Evolutionary conservation across 148 eudicot genomes (phyloP).

Genomic region (Heliosperma pusillum): DNA sequence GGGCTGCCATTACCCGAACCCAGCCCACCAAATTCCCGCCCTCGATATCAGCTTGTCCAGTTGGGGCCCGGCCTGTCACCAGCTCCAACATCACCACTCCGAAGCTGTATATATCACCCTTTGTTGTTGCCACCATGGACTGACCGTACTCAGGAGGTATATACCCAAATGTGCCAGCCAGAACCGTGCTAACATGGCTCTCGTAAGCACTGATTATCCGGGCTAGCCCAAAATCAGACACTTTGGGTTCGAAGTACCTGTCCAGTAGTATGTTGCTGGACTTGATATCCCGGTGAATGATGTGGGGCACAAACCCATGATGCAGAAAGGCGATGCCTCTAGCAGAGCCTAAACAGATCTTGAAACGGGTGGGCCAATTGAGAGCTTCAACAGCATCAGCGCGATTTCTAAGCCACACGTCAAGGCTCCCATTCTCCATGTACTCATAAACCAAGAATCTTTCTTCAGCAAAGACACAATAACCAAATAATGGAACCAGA

Average conservation of each 20-base stretch:
- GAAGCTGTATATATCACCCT: constrained; percentile 85
- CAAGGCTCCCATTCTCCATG: constrained; percentile 95
- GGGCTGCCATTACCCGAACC: constrained; percentile 65
- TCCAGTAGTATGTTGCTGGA: constrained; percentile 85
- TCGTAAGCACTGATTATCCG: constrained; percentile 91
- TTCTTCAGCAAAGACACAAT: constrained; percentile 74
- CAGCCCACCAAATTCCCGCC: constrained; percentile 97
- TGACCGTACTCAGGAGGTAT: constrained; percentile 95
- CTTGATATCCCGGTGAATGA: constrained; percentile 88
- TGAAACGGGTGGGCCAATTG: constrained; percentile 86
- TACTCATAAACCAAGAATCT: constrained; percentile 83
- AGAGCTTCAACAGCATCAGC: constrained; percentile 77
- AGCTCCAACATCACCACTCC: constrained; percentile 97
- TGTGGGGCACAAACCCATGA: constrained; percentile 90
- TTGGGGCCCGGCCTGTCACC: constrained; percentile 73
- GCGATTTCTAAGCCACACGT: constrained; percentile 75
- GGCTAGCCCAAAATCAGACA: constrained; percentile 88
- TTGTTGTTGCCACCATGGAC: constrained; percentile 74
- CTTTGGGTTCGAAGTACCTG: constrained; percentile 67
- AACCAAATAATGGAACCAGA: constrained; percentile 74
- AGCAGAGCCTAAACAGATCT: constrained; percentile 86
- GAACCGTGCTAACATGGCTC: constrained; percentile 80
- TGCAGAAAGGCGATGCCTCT: constrained; percentile 87
- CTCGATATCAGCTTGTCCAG: constrained; percentile 77
- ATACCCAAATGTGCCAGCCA: constrained; percentile 90